These are phyloP conservation scores for Ulmus americana DNA, from an alignment of 331 rosid species.

Conservation along the genomic window DNA sequence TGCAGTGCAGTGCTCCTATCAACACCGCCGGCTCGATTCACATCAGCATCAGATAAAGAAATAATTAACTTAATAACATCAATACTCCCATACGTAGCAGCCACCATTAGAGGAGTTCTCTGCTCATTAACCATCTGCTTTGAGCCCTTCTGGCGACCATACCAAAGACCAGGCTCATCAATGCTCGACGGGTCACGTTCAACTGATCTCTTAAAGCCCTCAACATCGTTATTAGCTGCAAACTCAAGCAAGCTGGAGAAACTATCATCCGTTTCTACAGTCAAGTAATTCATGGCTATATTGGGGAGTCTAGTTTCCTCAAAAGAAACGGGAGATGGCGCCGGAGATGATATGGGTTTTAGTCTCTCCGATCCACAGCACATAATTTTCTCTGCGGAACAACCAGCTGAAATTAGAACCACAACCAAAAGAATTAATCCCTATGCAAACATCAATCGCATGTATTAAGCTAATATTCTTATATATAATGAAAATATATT, in stretches of 20 bases:
- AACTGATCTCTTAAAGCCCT: slow-evolving; percentile 54
- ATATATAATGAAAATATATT: not conserved
- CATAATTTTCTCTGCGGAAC: slow-evolving; percentile 44
- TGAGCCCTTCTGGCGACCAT: slow-evolving; percentile 70
- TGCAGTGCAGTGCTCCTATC: slow-evolving; percentile 89
- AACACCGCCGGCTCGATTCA: slow-evolving; percentile 52
- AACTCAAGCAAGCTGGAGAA: slow-evolving; percentile 83
- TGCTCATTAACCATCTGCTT: slow-evolving; percentile 81
- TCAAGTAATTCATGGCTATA: slow-evolving; percentile 62
- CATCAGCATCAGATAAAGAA: slow-evolving; percentile 51
- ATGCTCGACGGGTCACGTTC: slow-evolving; percentile 62
- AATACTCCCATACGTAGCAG: slow-evolving; percentile 83
- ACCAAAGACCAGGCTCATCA: slow-evolving; percentile 84
- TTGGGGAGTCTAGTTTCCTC: slow-evolving; percentile 18
- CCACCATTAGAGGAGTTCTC: slow-evolving; percentile 85
- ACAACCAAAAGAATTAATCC: not conserved
- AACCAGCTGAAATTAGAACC: slow-evolving; percentile 22
- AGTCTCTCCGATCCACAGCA: slow-evolving; percentile 47
- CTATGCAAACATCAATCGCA: not conserved
- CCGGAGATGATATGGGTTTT: slow-evolving; percentile 21
- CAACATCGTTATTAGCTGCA: slow-evolving; percentile 70
- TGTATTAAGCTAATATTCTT: not conserved
- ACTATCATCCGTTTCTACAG: slow-evolving; percentile 68
- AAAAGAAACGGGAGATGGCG: slow-evolving; percentile 16
- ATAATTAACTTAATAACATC: slow-evolving; percentile 65